Percentiles rank a stretch among this genome's conserved stretches.
Evolutionary conservation across 805 yeast species (phyloP).

Genomic region (Metschnikowia rubicola): DNA sequence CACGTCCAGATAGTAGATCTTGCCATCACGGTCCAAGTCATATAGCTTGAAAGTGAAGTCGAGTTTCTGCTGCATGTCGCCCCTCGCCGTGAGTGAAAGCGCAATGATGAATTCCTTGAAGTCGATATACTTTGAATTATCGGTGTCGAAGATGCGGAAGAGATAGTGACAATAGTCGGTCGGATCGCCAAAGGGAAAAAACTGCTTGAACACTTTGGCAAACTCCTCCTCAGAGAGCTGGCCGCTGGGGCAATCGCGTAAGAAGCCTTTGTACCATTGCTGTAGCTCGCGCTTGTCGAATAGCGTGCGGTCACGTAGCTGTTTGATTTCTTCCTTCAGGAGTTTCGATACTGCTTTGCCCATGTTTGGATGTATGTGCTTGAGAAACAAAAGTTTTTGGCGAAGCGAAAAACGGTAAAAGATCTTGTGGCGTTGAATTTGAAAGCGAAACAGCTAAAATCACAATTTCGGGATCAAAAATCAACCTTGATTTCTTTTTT

Average conservation of each 20-base stretch:
- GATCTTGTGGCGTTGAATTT: too few species aligned
- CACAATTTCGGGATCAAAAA: too few species aligned
- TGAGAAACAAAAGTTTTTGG: not conserved
- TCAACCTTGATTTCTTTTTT: too few species aligned
- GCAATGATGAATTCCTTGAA: slow-evolving; percentile 92
- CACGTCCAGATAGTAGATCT: slow-evolving; percentile 73
- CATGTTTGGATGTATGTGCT: slow-evolving; percentile 45
- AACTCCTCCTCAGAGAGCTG: slow-evolving; percentile 84
- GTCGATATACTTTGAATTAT: slow-evolving; percentile 75
- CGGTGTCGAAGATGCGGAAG: slow-evolving; percentile 84
- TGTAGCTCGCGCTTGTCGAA: slow-evolving; percentile 92
- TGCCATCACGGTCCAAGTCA: slow-evolving; percentile 79
- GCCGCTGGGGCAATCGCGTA: slow-evolving; percentile 91
- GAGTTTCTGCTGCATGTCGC: slow-evolving; percentile 77
- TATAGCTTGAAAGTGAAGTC: slow-evolving; percentile 88
- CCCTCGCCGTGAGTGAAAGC: slow-evolving; percentile 81
- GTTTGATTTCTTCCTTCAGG: slow-evolving; percentile 83
- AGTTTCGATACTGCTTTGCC: slow-evolving; percentile 93
- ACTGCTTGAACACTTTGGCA: slow-evolving; percentile 88
- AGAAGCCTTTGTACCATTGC: slow-evolving; percentile 97
- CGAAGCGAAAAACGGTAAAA: too few species aligned
- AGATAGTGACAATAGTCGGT: slow-evolving; percentile 84
- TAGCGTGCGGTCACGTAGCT: slow-evolving; percentile 79
- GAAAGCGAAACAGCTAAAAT: too few species aligned
- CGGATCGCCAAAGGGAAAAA: slow-evolving; percentile 98